A percentile compares a stretch with the other conserved stretches of the same genome.
phyloP scores from a whole-genome alignment of 2,329 filamentous ascomycete genomes.

The Ophiocordyceps sinensis region DNA sequence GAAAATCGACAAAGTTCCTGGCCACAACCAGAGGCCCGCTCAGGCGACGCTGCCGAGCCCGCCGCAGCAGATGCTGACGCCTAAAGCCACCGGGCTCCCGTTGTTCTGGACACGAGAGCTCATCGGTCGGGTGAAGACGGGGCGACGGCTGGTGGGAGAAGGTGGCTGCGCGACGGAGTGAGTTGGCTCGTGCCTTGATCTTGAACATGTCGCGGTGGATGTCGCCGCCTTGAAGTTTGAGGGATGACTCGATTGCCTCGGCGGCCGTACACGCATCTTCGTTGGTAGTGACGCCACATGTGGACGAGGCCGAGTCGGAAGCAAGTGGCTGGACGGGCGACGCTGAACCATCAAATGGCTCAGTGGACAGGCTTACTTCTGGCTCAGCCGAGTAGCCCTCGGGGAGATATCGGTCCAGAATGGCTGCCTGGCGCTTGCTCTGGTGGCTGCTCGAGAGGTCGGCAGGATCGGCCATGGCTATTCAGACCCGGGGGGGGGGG shows the following conservation, averaged over 20 bases:
- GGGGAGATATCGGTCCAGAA: conserved; percentile 22
- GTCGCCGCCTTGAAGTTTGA: conserved; percentile 61
- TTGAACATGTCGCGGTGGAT: conserved; percentile 68
- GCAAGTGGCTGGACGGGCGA: not conserved
- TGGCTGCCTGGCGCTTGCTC: conserved; percentile 17
- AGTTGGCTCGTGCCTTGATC: conserved; percentile 42
- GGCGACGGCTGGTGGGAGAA: conserved; percentile 41
- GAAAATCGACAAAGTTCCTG: conserved; percentile 58
- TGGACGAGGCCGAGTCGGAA: conserved; percentile 6
- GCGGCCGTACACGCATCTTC: conserved; percentile 11
- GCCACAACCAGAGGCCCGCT: conserved; percentile 38
- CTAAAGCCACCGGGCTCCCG: conserved; percentile 33
- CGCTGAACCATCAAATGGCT: conserved; percentile 5
- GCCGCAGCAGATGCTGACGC: conserved; percentile 22
- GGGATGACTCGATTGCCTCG: conserved; percentile 43
- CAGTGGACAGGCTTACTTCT: conserved; percentile 16
- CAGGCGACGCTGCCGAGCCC: conserved; percentile 23
- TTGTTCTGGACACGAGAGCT: conserved; percentile 22
- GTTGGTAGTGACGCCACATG: conserved; percentile 1
- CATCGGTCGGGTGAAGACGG: conserved; percentile 13
- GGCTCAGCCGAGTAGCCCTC: conserved; percentile 25
- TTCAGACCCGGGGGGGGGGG: not conserved
- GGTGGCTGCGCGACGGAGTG: conserved; percentile 45
- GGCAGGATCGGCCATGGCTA: conserved; percentile 13
- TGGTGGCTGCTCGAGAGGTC: conserved; percentile 13